Percentiles rank a stretch among this genome's conserved stretches.
These are phyloP conservation scores for Agaricus subrufescens DNA, from an alignment of 768 basidiomycete species.

Conservation along the genomic window DNA sequence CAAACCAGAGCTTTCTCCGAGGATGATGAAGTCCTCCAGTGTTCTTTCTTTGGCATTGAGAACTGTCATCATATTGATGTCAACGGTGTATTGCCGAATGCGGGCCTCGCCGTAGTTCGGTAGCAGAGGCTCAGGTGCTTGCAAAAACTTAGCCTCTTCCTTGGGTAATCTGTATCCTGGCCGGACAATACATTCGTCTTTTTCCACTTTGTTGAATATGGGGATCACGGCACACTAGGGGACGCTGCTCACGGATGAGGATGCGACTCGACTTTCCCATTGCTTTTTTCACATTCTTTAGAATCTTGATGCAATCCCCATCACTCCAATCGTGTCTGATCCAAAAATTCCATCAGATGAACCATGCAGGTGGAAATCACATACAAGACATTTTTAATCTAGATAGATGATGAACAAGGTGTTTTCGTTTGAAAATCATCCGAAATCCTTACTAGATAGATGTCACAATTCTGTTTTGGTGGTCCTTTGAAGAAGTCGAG, in stretches of 20 bases:
- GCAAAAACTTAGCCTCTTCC: neutral
- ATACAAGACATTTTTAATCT: slow-evolving; percentile 28
- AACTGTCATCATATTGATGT: slow-evolving; percentile 38
- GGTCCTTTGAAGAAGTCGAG: slow-evolving; percentile 34
- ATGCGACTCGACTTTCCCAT: slow-evolving; percentile 30
- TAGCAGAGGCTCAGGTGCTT: slow-evolving; percentile 40
- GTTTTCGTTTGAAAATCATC: neutral
- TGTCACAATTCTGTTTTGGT: slow-evolving; percentile 27
- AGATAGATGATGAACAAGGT: neutral
- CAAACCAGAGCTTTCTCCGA: slow-evolving; percentile 27
- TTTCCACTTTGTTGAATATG: neutral
- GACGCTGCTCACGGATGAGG: slow-evolving; percentile 27
- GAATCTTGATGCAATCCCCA: slow-evolving; percentile 25
- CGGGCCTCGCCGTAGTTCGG: slow-evolving; percentile 42
- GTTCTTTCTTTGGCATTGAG: slow-evolving; percentile 40
- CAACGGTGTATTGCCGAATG: slow-evolving; percentile 35
- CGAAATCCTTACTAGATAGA: slow-evolving; percentile 30
- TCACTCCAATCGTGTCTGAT: slow-evolving; percentile 36
- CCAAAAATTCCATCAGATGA: neutral
- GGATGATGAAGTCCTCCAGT: slow-evolving; percentile 30
- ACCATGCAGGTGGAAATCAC: neutral
- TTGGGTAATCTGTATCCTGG: slow-evolving; percentile 14
- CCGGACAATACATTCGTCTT: slow-evolving; percentile 35
- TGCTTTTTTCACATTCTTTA: slow-evolving; percentile 26
- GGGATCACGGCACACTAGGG: neutral